Conservation (phyloP, 495 filamentous ascomycete genomes). For the Penicillium canariense region DNA sequence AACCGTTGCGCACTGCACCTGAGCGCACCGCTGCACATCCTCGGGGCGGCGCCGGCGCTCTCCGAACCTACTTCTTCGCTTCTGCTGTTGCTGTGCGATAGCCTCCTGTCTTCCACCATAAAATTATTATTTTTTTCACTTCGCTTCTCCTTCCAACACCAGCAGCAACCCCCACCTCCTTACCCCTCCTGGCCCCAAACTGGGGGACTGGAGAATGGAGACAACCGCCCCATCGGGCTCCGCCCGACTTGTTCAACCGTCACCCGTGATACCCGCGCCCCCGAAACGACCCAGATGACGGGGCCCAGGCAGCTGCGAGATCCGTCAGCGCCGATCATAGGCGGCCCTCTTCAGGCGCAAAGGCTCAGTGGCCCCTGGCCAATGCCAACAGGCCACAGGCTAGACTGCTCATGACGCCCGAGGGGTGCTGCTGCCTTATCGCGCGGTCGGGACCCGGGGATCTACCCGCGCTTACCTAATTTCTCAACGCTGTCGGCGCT, state of each 20-base stretch:
- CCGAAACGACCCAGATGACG: constrained; percentile 14
- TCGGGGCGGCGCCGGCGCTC: constrained; percentile 26
- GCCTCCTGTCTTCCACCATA: constrained; percentile 5
- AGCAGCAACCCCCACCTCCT: constrained; percentile 6
- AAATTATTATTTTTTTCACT: background rate
- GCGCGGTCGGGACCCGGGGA: background rate
- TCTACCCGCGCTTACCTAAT: constrained; percentile 34
- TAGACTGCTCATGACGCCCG: background rate
- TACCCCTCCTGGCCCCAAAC: constrained; percentile 7
- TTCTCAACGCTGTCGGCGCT: constrained; percentile 25
- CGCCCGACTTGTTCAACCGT: constrained; percentile 3
- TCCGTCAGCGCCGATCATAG: constrained; percentile 17
- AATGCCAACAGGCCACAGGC: no score
- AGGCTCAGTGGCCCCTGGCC: background rate
- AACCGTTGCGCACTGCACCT: background rate
- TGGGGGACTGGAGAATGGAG: background rate
- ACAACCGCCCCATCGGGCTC: background rate
- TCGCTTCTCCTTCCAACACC: background rate
- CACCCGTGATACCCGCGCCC: constrained; percentile 20
- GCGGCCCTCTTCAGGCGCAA: background rate
- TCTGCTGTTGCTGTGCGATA: constrained; percentile 15
- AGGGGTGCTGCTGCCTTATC: constrained; percentile 5
- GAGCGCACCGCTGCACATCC: constrained; percentile 1
- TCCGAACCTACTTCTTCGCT: constrained; percentile 9
- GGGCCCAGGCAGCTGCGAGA: constrained; percentile 13